These are phyloP conservation scores for Aspergillus pseudoglaucus DNA, from an alignment of 2,329 filamentous ascomycete genomes.

Conservation along the genomic window DNA sequence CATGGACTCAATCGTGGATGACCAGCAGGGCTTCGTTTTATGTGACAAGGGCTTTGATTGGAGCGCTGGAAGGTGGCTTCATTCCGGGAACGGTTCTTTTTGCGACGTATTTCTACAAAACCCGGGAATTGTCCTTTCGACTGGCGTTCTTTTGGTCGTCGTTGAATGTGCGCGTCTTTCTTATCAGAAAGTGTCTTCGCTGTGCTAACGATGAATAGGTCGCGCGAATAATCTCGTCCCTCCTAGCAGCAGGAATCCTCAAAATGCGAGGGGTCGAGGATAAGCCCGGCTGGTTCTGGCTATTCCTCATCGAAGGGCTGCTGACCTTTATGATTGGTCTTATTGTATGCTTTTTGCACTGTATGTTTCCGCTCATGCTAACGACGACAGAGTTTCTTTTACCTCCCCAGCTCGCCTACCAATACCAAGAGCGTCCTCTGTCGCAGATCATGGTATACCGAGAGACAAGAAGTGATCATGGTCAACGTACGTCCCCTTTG, in stretches of 20 bases:
- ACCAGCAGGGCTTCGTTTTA: constrained; percentile 30
- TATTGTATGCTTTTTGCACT: constrained; percentile 19
- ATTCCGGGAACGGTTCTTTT: constrained; percentile 34
- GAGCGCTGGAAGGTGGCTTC: constrained; percentile 33
- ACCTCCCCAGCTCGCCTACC: constrained; percentile 23
- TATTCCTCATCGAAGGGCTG: constrained; percentile 40
- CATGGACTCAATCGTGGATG: constrained; percentile 29
- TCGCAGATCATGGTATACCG: constrained; percentile 20
- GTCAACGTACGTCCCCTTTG: constrained; percentile 15
- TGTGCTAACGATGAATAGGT: constrained; percentile 6
- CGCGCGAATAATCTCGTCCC: constrained; percentile 30
- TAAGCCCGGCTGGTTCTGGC: constrained; percentile 37
- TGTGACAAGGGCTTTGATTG: constrained; percentile 34
- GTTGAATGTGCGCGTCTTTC: constrained; percentile 18
- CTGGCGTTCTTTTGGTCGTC: constrained; percentile 41
- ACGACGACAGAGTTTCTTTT: constrained; percentile 17
- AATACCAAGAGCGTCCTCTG: constrained; percentile 18
- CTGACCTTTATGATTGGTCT: constrained; percentile 40
- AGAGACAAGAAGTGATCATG: constrained; percentile 24
- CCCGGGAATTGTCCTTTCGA: constrained; percentile 35
- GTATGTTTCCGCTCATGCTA: constrained; percentile 23
- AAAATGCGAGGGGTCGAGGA: constrained; percentile 38
- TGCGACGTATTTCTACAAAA: constrained; percentile 39
- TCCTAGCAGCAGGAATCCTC: constrained; percentile 35
- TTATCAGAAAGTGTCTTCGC: background rate